These are phyloP conservation scores for Myrmaecium sp. DNA, from an alignment of 2,329 filamentous ascomycete species.

Conservation along the genomic window DNA sequence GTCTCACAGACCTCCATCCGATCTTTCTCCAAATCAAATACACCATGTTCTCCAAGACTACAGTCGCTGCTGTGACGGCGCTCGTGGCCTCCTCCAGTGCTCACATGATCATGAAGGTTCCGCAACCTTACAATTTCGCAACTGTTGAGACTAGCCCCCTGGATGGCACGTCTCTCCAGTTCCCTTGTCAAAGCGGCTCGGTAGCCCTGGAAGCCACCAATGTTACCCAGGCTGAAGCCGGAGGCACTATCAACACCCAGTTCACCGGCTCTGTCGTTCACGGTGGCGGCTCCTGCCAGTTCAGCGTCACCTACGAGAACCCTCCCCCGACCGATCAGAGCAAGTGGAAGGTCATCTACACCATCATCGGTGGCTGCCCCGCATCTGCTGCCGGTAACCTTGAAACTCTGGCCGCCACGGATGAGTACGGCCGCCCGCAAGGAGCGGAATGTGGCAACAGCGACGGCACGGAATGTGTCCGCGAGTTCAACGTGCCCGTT, in stretches of 20 bases:
- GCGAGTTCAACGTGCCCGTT: constrained; percentile 51
- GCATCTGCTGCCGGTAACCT: constrained; percentile 41
- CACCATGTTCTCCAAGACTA: constrained; percentile 34
- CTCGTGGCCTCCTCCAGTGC: constrained; percentile 45
- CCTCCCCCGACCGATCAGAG: constrained; percentile 36
- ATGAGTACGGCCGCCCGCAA: constrained; percentile 3
- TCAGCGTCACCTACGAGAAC: constrained; percentile 67
- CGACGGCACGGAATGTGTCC: constrained; percentile 15
- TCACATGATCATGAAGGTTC: constrained; percentile 59
- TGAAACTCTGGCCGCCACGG: constrained; percentile 23
- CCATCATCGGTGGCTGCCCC: constrained; percentile 73
- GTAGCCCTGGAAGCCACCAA: constrained; percentile 35
- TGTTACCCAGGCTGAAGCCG: constrained; percentile 36
- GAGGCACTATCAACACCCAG: constrained; percentile 30
- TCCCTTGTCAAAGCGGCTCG: constrained; percentile 61
- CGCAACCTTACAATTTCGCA: constrained; percentile 41
- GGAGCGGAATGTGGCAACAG: constrained; percentile 6
- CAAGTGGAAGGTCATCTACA: constrained; percentile 79
- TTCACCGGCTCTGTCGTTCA: constrained; percentile 46
- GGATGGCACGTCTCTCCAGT: constrained; percentile 42
- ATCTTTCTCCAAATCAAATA: constrained; percentile 9
- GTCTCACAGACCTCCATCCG: constrained; percentile 7
- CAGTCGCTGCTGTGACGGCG: constrained; percentile 32
- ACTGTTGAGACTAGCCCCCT: constrained; percentile 50
- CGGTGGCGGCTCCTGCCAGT: constrained; percentile 82